Percentiles rank a stretch among this genome's conserved stretches.
These are phyloP conservation scores for Aspergillus cejpii DNA, from an alignment of 2,329 filamentous ascomycete species.

Conservation along the genomic window DNA sequence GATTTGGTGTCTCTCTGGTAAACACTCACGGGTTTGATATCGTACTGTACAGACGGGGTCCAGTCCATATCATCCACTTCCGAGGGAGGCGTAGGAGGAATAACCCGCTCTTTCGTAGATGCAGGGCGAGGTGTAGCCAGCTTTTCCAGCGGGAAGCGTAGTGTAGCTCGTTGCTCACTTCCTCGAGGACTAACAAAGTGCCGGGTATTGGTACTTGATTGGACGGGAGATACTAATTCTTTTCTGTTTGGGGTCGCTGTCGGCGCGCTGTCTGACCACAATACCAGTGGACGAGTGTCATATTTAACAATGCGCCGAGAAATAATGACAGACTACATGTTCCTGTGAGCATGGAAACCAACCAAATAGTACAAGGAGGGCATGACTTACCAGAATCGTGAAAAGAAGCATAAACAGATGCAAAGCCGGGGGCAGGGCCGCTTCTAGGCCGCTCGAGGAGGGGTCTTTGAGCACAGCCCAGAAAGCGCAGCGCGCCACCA, in stretches of 20 bases:
- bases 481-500: constrained; percentile 40
- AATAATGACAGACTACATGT: constrained; percentile 30
- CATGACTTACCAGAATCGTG: constrained; percentile 32
- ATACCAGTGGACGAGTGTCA: constrained; percentile 38
- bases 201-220: constrained; percentile 14
- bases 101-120: constrained; percentile 18
- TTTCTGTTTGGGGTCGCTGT: constrained; percentile 22
- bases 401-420: constrained; percentile 39
- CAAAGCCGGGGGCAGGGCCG: constrained; percentile 27
- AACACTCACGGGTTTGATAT: constrained; percentile 31
- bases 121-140: constrained; percentile 28
- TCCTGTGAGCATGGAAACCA: constrained; percentile 15
- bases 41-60: constrained; percentile 41
- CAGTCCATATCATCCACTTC: constrained; percentile 46
- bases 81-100: constrained; percentile 33
- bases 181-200: constrained; percentile 13
- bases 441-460: constrained; percentile 28
- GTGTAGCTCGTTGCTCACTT: constrained; percentile 12
- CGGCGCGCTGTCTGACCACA: constrained; percentile 37
- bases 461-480: constrained; percentile 42
- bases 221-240: constrained; percentile 13
- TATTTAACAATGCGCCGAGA: constrained; percentile 37
- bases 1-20: constrained; percentile 25
- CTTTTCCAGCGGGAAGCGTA: constrained; percentile 38
- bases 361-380: not conserved